Percentiles rank a stretch among this genome's conserved stretches.
phyloP scores from a whole-genome alignment of 805 yeast species.

The Sporopachydermia quercuum region DNA sequence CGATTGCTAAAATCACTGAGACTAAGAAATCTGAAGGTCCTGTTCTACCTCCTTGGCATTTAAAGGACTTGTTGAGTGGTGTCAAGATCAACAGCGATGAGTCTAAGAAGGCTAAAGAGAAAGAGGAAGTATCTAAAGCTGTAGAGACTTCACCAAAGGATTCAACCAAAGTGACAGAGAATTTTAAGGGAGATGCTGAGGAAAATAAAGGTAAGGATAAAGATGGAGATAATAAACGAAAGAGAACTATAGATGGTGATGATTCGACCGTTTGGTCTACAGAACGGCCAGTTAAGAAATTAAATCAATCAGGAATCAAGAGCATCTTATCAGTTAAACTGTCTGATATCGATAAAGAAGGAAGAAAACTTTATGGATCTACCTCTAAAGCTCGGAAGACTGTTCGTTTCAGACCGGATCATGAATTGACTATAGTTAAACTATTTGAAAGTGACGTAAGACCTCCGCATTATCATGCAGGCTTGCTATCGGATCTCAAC shows the following conservation, averaged over 20 bases:
- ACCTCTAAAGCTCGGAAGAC: background rate
- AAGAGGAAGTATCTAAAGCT: too few species aligned
- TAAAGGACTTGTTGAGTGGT: background rate
- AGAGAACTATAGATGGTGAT: background rate
- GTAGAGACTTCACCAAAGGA: too few species aligned
- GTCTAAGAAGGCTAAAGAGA: background rate
- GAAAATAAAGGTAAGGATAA: background rate
- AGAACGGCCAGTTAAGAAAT: background rate
- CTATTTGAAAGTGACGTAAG: background rate
- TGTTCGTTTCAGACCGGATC: background rate
- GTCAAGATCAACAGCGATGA: too few species aligned
- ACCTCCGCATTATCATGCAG: background rate
- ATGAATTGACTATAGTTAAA: background rate
- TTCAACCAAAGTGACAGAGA: background rate
- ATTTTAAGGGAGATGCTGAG: background rate
- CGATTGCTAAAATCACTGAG: background rate
- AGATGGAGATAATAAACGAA: background rate
- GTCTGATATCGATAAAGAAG: background rate
- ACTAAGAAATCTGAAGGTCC: background rate
- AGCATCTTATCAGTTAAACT: background rate
- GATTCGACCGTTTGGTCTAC: background rate
- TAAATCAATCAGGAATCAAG: background rate
- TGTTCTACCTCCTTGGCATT: background rate
- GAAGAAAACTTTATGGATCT: background rate
- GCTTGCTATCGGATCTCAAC: background rate